Evolutionary conservation across 2,329 filamentous ascomycete genomes (phyloP), one percentile per base, ranked within the genome.

Genomic region (Monilinia fructicola): DNA sequence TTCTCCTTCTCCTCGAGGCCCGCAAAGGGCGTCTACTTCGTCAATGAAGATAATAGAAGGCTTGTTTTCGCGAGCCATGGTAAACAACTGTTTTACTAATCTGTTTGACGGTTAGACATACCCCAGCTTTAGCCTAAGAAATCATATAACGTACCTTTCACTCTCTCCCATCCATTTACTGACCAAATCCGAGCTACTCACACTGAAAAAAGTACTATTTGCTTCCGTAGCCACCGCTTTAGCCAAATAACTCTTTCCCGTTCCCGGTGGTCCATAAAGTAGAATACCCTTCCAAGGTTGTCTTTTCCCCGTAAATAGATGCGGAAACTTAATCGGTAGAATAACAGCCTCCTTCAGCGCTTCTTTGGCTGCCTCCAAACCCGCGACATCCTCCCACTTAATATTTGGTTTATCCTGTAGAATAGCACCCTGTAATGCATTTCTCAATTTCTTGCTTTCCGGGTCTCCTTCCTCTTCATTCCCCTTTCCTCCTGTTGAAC

Each of bases 161-260:
- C 91, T 96, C 80, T 99, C 95, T 81, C 95, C 95, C 95, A 99
- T 99, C 95, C 95, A 99, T 78, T 99, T 99, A 78, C 92, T 97
- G 69, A 99, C 95, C 78, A 99, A 79, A 78, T 99, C 95, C 76
- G 92, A 96, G 83, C 92, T 96, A 80, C 92, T 96, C 72, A 99
- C 94, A 76, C 93, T 97, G 85, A 99, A 99, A 78, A 99, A 99
- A 4, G 95, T 98, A 79, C 93, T 97, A 79, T 99, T 98, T 67
- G 95, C 95, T 80, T 99, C 95, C 23, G 95, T 99, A 64, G 95
- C 95, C 61, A 99, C 94, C 2, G 95, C 95, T 79, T 98, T 99
- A 69, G 95, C 95, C 64, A 99, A 82, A 78, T 97, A 97, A 82
- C 91, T 95, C 83, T 99, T 99, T 81, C 95, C 95, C 6, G 95